Percentiles rank a stretch among this genome's conserved stretches.
Conservation (phyloP, 129 eudicot genomes). For the Artemisia argyi region DNA sequence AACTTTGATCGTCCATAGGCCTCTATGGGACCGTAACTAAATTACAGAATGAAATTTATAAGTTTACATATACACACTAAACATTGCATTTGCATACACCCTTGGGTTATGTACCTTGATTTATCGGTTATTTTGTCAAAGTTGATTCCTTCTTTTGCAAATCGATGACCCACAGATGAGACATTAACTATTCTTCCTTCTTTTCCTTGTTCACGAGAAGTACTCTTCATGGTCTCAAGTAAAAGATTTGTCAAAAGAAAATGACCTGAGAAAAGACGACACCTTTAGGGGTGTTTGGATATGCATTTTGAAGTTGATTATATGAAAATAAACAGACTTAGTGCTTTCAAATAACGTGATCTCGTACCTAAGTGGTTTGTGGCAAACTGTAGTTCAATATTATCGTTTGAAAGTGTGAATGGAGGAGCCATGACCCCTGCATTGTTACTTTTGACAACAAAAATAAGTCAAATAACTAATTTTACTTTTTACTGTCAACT, state of each 20-base stretch:
- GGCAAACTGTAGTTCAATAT: conserved; percentile 82
- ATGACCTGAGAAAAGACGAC: conserved; percentile 54
- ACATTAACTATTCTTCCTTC: conserved; percentile 88
- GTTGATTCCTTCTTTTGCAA: conserved; percentile 50
- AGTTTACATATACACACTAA: conserved; percentile 12
- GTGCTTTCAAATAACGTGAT: neutral
- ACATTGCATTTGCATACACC: neutral
- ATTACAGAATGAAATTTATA: neutral
- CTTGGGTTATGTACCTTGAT: conserved; percentile 42
- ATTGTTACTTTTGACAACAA: conserved; percentile 62
- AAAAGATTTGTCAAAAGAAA: conserved; percentile 80
- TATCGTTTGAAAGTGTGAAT: conserved; percentile 65
- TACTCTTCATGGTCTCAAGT: conserved; percentile 76
- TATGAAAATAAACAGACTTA: neutral
- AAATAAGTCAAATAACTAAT: conserved; percentile 7
- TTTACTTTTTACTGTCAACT: neutral
- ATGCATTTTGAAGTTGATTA: neutral
- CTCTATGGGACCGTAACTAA: conserved; percentile 50
- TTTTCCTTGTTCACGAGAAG: conserved; percentile 48
- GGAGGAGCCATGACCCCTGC: conserved; percentile 95
- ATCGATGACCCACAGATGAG: conserved; percentile 73
- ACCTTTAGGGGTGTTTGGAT: neutral
- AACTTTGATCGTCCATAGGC: conserved; percentile 92
- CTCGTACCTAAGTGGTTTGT: conserved; percentile 76
- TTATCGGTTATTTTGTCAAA: conserved; percentile 79